phyloP scores from a whole-genome alignment of 2,329 filamentous ascomycete genomes.

The Parascedosporium putredinis region DNA sequence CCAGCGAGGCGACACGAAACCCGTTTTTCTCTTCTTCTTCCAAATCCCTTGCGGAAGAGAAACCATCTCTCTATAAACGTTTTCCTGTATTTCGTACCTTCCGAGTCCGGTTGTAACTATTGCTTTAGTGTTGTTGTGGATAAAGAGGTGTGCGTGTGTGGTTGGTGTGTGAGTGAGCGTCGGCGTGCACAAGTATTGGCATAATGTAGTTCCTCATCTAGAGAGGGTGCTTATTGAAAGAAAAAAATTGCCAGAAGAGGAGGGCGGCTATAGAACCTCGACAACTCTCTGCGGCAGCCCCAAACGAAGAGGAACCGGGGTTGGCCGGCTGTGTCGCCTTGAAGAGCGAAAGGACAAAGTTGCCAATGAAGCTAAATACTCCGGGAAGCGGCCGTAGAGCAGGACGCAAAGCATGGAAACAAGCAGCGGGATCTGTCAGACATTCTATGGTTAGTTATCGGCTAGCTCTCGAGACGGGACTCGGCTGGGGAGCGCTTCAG shows the following conservation, averaged over 20 bases:
- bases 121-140: too few relatives aligned
- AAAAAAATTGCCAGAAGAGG: too few relatives aligned
- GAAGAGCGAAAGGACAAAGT: not conserved
- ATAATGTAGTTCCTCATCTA: too few relatives aligned
- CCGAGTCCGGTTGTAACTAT: too few relatives aligned
- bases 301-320: not conserved
- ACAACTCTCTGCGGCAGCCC: not conserved
- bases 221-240: too few relatives aligned
- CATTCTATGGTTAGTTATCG: not conserved
- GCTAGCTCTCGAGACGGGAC: too few relatives aligned
- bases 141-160: too few relatives aligned
- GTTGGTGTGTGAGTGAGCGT: too few relatives aligned
- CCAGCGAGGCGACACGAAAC: too few relatives aligned
- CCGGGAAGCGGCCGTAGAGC: slow-evolving; percentile 17
- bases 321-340: not conserved
- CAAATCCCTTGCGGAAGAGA: not conserved
- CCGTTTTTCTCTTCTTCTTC: not conserved
- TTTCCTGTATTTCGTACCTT: not conserved
- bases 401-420: slow-evolving; percentile 28
- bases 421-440: slow-evolving; percentile 28
- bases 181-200: too few relatives aligned
- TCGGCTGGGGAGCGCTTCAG: too few relatives aligned
- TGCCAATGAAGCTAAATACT: not conserved
- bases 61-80: not conserved
- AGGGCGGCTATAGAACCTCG: slow-evolving; percentile 5